phyloP scores from a whole-genome alignment of 2,329 filamentous ascomycete species.

The Colletotrichum tamarilloi region DNA sequence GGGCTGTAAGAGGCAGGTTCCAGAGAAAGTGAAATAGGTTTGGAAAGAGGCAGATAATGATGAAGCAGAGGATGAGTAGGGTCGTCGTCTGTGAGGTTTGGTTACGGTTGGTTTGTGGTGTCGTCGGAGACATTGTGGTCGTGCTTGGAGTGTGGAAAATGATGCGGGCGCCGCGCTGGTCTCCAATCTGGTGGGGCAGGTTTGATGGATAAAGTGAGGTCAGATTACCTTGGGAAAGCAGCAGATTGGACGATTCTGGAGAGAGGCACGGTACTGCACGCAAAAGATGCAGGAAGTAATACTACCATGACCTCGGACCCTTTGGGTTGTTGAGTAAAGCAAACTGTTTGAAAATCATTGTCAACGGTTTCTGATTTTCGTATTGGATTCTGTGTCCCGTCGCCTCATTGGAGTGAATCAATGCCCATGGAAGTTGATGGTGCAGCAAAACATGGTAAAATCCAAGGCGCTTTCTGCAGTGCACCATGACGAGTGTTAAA shows the following conservation, averaged over 20 bases:
- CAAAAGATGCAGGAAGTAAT: neutral
- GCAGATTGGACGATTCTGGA: neutral
- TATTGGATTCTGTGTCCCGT: too few relatives aligned
- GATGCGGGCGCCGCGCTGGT: conserved; percentile 13
- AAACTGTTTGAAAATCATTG: too few relatives aligned
- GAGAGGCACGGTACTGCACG: neutral
- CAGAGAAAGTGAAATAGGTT: conserved; percentile 63
- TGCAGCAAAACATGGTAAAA: too few relatives aligned
- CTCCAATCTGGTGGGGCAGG: conserved; percentile 34
- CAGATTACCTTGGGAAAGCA: conserved; percentile 30
- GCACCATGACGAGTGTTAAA: too few relatives aligned
- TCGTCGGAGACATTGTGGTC: conserved; percentile 53
- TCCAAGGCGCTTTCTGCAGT: too few relatives aligned
- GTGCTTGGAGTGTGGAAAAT: conserved; percentile 19
- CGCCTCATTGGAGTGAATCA: too few relatives aligned
- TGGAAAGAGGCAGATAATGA: conserved; percentile 64
- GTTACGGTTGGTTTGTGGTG: conserved; percentile 43
- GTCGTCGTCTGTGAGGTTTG: conserved; percentile 54
- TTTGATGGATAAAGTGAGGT: conserved; percentile 31
- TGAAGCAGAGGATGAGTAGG: conserved; percentile 58
- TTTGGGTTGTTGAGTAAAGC: neutral
- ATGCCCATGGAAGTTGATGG: too few relatives aligned
- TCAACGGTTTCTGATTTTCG: too few relatives aligned
- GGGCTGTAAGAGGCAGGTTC: conserved; percentile 57
- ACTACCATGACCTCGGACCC: neutral